These are phyloP conservation scores for Asterella californica DNA, from an alignment of 225 moss, liverwort and hornwort genomes.

Conservation along the genomic window DNA sequence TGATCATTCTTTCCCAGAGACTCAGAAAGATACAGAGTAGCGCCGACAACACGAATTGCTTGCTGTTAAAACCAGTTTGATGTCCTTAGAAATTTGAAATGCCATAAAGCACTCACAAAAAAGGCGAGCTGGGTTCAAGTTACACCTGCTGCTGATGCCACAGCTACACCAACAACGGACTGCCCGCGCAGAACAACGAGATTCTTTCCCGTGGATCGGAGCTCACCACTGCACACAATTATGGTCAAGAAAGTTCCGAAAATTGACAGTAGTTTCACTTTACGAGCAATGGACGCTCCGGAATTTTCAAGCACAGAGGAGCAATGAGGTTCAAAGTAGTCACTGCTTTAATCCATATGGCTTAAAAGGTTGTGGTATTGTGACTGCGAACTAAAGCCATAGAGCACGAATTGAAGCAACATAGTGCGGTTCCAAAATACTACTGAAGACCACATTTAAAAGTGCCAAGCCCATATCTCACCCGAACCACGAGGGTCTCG, in stretches of 20 bases:
- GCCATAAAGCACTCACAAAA: not conserved
- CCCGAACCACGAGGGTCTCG: conserved; percentile 15
- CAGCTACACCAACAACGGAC: conserved; percentile 18
- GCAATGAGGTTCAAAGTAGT: not conserved
- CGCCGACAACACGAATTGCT: not conserved
- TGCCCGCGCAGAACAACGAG: not conserved
- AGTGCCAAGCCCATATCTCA: not conserved
- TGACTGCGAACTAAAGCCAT: not conserved
- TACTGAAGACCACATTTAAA: not conserved
- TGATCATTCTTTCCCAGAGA: not conserved
- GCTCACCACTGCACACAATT: not conserved
- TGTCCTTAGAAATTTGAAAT: not conserved
- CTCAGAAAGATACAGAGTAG: not conserved
- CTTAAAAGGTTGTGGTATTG: not conserved
- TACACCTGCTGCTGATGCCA: conserved; percentile 38
- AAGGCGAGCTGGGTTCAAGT: not conserved
- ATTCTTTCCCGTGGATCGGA: not conserved
- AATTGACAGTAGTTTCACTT: not conserved
- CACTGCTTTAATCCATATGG: no score
- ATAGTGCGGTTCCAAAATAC: not conserved
- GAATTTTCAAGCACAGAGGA: no score
- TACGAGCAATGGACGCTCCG: no score
- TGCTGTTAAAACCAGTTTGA: no score
- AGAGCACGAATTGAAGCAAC: not conserved
- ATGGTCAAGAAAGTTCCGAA: not conserved